Conservation (phyloP, 176 grass and related monocot species). For the Sorghum bicolor region Sorghum_bicolor_NCBIv3 NC_012874.2:59285501-59286000, state of each 20-base stretch:
- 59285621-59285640: slow-evolving; percentile 93
- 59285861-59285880: slow-evolving; percentile 97
- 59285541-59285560: slow-evolving; percentile 76
- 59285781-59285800: slow-evolving; percentile 81
- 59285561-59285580: slow-evolving; percentile 98
- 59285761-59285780: slow-evolving; percentile 77
- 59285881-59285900: slow-evolving; percentile 90
- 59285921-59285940: slow-evolving; percentile 97
- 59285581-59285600: slow-evolving; percentile 90
- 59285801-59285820: slow-evolving; percentile 74
- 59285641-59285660: slow-evolving; percentile 78
- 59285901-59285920: slow-evolving; percentile 82
- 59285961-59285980: slow-evolving; percentile 59
- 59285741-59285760: slow-evolving; percentile 80
- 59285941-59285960: slow-evolving; percentile 74
- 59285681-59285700: slow-evolving; percentile 49
- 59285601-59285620: slow-evolving; percentile 87
- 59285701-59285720: slow-evolving; percentile 26
- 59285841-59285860: slow-evolving; percentile 95
- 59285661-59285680: slow-evolving; percentile 72
- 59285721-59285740: slow-evolving; percentile 46
- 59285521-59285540: slow-evolving; percentile 76
- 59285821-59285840: slow-evolving; percentile 97
- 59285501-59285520: slow-evolving; percentile 60
- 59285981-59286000: slow-evolving; percentile 35